These are phyloP conservation scores for Fusarium domesticum DNA, from an alignment of 2,329 filamentous ascomycete genomes.

Conservation along the genomic window DNA sequence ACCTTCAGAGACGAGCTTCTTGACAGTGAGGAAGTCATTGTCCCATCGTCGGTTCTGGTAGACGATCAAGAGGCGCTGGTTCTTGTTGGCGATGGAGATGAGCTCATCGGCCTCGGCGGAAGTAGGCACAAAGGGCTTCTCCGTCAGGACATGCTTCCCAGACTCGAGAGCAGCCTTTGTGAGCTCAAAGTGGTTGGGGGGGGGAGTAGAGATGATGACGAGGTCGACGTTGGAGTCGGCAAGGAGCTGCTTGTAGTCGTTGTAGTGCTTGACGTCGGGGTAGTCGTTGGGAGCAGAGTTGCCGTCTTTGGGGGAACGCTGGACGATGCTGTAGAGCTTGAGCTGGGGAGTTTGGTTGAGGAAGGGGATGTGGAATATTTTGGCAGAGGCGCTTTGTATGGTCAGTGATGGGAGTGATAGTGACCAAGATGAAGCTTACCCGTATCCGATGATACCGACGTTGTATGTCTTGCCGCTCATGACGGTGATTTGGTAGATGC, in stretches of 20 bases:
- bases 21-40: conserved; percentile 69
- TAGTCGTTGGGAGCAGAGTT: conserved; percentile 69
- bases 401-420: conserved; percentile 6
- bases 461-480: conserved; percentile 44
- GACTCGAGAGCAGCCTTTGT: conserved; percentile 62
- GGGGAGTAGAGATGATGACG: conserved; percentile 68
- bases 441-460: conserved; percentile 51
- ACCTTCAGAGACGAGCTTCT: conserved; percentile 57
- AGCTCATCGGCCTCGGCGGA: conserved; percentile 64
- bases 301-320: conserved; percentile 62
- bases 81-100: conserved; percentile 50
- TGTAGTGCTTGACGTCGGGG: conserved; percentile 62
- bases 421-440: conserved; percentile 35
- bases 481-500: background rate
- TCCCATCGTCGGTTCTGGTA: conserved; percentile 79
- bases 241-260: conserved; percentile 59
- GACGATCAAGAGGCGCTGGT: conserved; percentile 57
- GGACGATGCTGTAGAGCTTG: conserved; percentile 71
- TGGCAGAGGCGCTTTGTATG: conserved; percentile 55
- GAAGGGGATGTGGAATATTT: conserved; percentile 82
- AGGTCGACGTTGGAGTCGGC: conserved; percentile 65
- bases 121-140: conserved; percentile 80
- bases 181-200: conserved; percentile 66
- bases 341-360: conserved; percentile 62
- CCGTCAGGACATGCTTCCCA: conserved; percentile 75